phyloP scores from a whole-genome alignment of 1,284 basidiomycete genomes.

The Rhodotorula glutinis region DNA sequence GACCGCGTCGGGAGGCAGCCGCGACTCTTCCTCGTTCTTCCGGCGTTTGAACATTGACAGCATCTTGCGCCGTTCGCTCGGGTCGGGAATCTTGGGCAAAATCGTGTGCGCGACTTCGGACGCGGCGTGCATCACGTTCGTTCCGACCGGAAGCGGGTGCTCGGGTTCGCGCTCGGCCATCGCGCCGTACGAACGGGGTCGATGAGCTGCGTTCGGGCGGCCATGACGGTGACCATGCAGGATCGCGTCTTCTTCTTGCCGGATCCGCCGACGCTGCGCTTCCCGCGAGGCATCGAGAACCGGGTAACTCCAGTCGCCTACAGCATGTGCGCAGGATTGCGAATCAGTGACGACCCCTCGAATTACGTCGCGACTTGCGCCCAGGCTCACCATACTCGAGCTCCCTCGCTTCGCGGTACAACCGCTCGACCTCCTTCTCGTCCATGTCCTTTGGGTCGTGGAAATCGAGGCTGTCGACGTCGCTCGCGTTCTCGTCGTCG shows the following conservation, averaged over 20 bases:
- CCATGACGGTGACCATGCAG: conserved; percentile 7
- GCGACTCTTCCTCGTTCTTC: conserved; percentile 24
- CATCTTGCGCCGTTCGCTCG: conserved; percentile 33
- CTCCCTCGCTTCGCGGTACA: conserved; percentile 66
- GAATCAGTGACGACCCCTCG: too few species aligned
- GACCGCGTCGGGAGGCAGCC: conserved; percentile 66
- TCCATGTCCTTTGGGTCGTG: conserved; percentile 42
- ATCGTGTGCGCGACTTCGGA: conserved; percentile 14
- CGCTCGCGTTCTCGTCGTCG: conserved; percentile 31
- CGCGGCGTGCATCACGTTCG: conserved; percentile 19
- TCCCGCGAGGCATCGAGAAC: conserved; percentile 45
- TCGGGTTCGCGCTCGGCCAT: conserved; percentile 22
- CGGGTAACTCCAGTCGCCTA: conserved; percentile 42
- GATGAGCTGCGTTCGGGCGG: conserved; percentile 2
- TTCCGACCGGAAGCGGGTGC: conserved; percentile 19
- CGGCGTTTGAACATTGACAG: conserved; percentile 36
- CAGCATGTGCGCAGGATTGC: not conserved
- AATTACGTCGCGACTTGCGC: too few species aligned
- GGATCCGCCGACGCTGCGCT: conserved; percentile 40
- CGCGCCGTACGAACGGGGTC: conserved; percentile 28
- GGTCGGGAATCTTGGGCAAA: conserved; percentile 5
- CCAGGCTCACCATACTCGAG: conserved; percentile 89
- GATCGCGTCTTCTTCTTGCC: conserved; percentile 40
- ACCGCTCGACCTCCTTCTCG: conserved; percentile 56
- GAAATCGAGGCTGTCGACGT: conserved; percentile 46